phyloP scores from a whole-genome alignment of 2,329 filamentous ascomycete genomes.

The Aureobasidium uvarum region DNA sequence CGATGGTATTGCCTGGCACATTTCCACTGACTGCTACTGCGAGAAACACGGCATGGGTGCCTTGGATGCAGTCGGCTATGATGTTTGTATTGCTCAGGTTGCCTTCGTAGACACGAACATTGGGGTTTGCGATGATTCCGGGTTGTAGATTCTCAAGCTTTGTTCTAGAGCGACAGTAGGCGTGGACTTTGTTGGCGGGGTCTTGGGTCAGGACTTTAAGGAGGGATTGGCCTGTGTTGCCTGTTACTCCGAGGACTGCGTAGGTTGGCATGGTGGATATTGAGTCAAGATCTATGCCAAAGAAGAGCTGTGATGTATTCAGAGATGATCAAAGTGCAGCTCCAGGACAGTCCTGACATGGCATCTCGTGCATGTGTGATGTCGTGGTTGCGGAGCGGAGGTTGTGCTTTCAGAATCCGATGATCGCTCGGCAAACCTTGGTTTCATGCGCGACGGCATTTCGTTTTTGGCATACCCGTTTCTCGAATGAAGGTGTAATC shows the following conservation, averaged over 20 bases:
- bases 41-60: slow-evolving; percentile 43
- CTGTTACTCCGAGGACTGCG: slow-evolving; percentile 32
- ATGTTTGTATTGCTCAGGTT: slow-evolving; percentile 43
- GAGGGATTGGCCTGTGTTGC: slow-evolving; percentile 46
- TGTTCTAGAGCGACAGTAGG: slow-evolving; percentile 46
- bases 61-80: slow-evolving; percentile 41
- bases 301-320: not conserved
- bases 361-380: not conserved
- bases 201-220: slow-evolving; percentile 42
- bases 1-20: slow-evolving; percentile 43
- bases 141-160: slow-evolving; percentile 44
- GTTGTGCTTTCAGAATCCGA: slow-evolving; percentile 1
- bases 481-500: too few species aligned
- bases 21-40: slow-evolving; percentile 47
- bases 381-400: not conserved
- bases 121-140: slow-evolving; percentile 34
- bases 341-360: not conserved
- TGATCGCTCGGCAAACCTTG: not conserved
- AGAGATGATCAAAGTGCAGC: not conserved
- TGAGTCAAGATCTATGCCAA: not conserved
- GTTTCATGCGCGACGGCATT: not conserved
- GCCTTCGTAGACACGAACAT: slow-evolving; percentile 47
- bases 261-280: slow-evolving; percentile 25
- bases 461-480: too few species aligned
- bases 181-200: slow-evolving; percentile 39